These are phyloP conservation scores for Aphanoascus verrucosus DNA, from an alignment of 2,329 filamentous ascomycete genomes.

Conservation along the genomic window DNA sequence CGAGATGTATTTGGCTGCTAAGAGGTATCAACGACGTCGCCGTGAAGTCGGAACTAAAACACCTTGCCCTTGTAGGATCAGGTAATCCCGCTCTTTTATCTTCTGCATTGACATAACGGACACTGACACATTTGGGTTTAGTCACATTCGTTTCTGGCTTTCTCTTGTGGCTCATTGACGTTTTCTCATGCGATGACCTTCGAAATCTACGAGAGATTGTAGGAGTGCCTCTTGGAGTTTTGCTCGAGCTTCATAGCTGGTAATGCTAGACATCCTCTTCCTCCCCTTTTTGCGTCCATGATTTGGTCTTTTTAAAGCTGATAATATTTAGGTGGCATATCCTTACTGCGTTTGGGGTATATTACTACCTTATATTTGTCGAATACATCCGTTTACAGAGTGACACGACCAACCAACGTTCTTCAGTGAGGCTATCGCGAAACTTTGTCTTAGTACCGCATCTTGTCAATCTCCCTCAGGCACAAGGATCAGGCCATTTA, in stretches of 20 bases:
- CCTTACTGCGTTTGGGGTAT: not conserved
- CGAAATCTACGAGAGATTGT: not conserved
- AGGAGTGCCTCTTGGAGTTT: not conserved
- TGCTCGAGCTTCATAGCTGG: conserved; percentile 1
- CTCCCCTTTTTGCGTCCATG: not conserved
- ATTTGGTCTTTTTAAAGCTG: not conserved
- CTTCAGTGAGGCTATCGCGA: not conserved
- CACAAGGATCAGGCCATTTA: not conserved
- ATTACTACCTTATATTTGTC: conserved; percentile 5
- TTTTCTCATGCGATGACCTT: conserved; percentile 3
- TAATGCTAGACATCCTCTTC: not conserved
- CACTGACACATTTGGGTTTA: not conserved
- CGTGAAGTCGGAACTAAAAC: not conserved
- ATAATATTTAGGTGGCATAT: conserved; percentile 4
- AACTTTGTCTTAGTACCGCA: not conserved
- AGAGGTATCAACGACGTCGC: not conserved
- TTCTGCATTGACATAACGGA: no score
- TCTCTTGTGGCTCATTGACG: not conserved
- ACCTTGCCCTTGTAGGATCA: not conserved
- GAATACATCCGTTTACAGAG: conserved; percentile 2
- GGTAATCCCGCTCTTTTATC: not conserved
- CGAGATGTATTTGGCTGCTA: not conserved
- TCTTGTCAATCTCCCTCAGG: not conserved
- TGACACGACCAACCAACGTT: not conserved
- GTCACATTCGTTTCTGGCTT: conserved; percentile 2